phyloP scores from a whole-genome alignment of 306 rosid species.

The Gleditsia sinensis region DNA sequence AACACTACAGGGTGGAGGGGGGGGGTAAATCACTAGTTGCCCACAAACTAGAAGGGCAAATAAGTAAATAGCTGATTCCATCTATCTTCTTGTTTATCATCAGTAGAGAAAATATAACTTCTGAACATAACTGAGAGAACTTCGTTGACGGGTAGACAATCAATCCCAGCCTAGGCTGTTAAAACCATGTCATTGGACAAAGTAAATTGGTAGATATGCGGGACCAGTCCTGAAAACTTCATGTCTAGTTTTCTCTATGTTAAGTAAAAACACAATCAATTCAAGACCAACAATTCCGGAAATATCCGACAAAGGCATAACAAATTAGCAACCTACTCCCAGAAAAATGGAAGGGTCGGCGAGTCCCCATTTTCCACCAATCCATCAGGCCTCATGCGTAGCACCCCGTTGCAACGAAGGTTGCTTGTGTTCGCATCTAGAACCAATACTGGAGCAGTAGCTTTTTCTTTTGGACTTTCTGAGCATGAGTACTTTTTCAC shows the following conservation, averaged over 20 bases:
- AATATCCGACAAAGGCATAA: background rate
- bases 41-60: background rate
- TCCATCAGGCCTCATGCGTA: constrained; percentile 48
- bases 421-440: constrained; percentile 40
- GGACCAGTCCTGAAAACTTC: background rate
- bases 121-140: background rate
- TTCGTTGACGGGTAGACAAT: background rate
- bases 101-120: background rate
- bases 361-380: constrained; percentile 53
- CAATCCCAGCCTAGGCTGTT: background rate
- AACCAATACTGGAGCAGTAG: constrained; percentile 31
- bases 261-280: background rate
- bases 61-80: background rate
- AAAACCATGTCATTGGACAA: background rate
- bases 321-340: constrained; percentile 51
- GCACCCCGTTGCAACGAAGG: constrained; percentile 48
- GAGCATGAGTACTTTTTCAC: constrained; percentile 36
- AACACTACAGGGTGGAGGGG: too few species aligned
- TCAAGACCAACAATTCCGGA: background rate
- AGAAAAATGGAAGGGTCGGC: constrained; percentile 56
- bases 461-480: constrained; percentile 35
- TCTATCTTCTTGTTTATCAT: background rate
- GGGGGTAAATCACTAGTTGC: too few species aligned
- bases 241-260: constrained; percentile 8
- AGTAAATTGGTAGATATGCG: background rate